Evolutionary conservation across 1,139 yeast species (phyloP), one percentile per base, ranked within the genome.

Genomic region (Yamadazyma trypodendri): DNA sequence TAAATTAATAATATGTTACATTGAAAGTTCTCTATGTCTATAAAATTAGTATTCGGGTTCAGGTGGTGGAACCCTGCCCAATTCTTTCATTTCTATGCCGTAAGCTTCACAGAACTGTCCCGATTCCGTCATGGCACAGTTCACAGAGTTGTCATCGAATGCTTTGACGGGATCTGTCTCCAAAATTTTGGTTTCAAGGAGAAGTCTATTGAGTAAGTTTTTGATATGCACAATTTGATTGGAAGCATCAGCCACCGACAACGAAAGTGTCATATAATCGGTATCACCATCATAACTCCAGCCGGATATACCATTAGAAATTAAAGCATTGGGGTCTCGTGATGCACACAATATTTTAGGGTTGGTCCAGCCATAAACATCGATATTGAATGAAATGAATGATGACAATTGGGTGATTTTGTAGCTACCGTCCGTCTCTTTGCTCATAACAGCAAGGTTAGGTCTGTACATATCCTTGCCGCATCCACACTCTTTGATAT

Each of bases 381-480:
- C 61, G 17, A 63, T 52, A 36, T 61, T 61, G 36, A 70, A 61
- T 1, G 69, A 61, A 5, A 63, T 51, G 9, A 65, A 66, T 0
- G 71, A 58, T 20, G 72, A 62, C 8, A 65, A 54, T 36, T 63
- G 63, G 16, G 58, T 49, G 8, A 65, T 41, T 37, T 57, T 54
- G 40, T 53, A 68, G 24, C 48, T 33, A 16, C 43, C 47, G 28
- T 46, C 52, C 9, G 48, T 52, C 35, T 51, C 51, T 31, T 35
- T 44, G n/a, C 66, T 50, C 6, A 75, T 45, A 11, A 68, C 58
- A 20, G 72, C 62, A 41, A 68, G 39, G 35, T 67, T 65, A 6
- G 81, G 79, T 38, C 80, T 61, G 48, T 75, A 73, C 52, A 68
- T 61, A 28, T 57, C 60, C n/a, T 50, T 51, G 14, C 77, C 74